phyloP scores from a whole-genome alignment of 2,329 filamentous ascomycete species.

The Parafenestella ontariensis region DNA sequence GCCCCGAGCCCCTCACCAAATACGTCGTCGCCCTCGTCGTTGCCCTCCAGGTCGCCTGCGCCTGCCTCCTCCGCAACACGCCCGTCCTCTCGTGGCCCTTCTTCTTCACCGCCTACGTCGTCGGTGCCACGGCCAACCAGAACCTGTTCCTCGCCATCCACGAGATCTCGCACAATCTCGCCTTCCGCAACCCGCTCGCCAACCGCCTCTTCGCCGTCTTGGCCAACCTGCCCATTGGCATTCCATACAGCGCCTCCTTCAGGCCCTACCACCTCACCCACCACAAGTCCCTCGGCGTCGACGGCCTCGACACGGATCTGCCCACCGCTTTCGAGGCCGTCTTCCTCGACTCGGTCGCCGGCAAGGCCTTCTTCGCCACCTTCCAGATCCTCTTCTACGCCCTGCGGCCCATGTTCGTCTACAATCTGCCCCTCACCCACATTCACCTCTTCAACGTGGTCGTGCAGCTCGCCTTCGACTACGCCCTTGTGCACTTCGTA shows the following conservation, averaged over 20 bases:
- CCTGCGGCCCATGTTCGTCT: slow-evolving; percentile 91
- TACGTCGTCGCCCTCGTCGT: slow-evolving; percentile 89
- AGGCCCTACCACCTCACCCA: slow-evolving; percentile 98
- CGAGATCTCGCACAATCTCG: slow-evolving; percentile 97
- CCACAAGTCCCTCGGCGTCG: slow-evolving; percentile 97
- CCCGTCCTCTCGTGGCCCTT: slow-evolving; percentile 84
- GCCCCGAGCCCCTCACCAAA: slow-evolving; percentile 93
- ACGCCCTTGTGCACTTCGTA: slow-evolving; percentile 66
- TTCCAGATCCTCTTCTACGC: slow-evolving; percentile 99
- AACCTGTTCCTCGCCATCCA: slow-evolving; percentile 98
- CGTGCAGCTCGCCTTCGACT: slow-evolving; percentile 81
- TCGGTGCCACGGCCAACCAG: slow-evolving; percentile 96
- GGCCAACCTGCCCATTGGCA: slow-evolving; percentile 92
- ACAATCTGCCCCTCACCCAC: slow-evolving; percentile 83
- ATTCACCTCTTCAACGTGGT: slow-evolving; percentile 84
- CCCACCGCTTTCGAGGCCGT: slow-evolving; percentile 90
- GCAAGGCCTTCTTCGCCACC: slow-evolving; percentile 98
- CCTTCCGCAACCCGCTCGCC: slow-evolving; percentile 78
- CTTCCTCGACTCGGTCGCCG: slow-evolving; percentile 91
- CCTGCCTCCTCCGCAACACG: slow-evolving; percentile 77
- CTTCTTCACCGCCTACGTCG: slow-evolving; percentile 84
- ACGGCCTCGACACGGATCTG: slow-evolving; percentile 94
- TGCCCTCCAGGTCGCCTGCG: slow-evolving; percentile 77
- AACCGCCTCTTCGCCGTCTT: slow-evolving; percentile 91
- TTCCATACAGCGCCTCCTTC: slow-evolving; percentile 96